phyloP scores from a whole-genome alignment of 192 early-diverging fungal species.

The Anaeromyces robustus region DNA sequence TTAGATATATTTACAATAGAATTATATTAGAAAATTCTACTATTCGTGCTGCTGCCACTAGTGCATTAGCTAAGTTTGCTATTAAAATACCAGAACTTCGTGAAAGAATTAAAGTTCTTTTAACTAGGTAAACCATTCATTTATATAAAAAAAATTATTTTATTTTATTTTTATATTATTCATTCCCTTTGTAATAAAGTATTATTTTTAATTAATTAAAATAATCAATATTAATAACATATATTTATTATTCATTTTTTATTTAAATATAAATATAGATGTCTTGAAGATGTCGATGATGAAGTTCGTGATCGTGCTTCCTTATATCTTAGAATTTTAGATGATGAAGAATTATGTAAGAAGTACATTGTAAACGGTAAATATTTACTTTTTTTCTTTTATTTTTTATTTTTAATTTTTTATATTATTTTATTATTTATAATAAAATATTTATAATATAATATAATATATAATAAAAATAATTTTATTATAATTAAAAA shows the following conservation, averaged over 20 bases:
- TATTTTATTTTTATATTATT: no score
- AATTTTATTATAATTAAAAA: no score
- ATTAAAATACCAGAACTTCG: slow-evolving; percentile 57
- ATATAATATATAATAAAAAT: no score
- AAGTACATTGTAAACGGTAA: slow-evolving; percentile 71
- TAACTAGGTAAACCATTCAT: slow-evolving; percentile 30
- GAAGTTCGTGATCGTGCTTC: slow-evolving; percentile 94
- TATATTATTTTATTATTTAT: no score
- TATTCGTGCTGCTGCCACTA: slow-evolving; percentile 92
- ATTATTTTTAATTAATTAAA: no score
- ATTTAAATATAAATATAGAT: slow-evolving; percentile 33
- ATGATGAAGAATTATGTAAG: slow-evolving; percentile 37
- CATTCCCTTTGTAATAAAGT: no score
- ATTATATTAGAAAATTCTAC: slow-evolving; percentile 94
- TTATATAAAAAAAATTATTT: no score
- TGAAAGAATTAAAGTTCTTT: slow-evolving; percentile 47
- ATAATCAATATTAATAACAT: no score
- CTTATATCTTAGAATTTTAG: slow-evolving; percentile 68
- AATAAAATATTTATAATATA: no score
- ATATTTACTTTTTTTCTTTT: slow-evolving; percentile 1
- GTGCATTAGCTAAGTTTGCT: slow-evolving; percentile 85
- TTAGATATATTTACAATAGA: slow-evolving; percentile 98
- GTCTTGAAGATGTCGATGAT: slow-evolving; percentile 93
- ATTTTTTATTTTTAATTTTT: no score
- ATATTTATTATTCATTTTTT: no score